Evolutionary conservation across 164 flowering plant genomes (phyloP).

Genomic region (Stephania japonica): DNA sequence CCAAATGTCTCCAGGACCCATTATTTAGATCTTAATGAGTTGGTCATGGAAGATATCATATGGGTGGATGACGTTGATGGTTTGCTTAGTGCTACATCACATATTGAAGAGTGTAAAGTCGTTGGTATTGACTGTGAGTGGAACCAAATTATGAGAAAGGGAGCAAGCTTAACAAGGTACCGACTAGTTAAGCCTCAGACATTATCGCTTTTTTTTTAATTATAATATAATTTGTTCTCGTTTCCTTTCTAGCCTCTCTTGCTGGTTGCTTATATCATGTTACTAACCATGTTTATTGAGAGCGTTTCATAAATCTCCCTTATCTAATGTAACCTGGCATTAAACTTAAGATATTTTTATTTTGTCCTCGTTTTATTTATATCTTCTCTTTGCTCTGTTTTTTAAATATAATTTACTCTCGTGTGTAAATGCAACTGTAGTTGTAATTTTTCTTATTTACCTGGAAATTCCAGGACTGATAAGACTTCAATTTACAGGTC

Average conservation of each 20-base stretch:
- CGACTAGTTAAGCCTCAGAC: background rate
- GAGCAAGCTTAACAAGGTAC: slow-evolving; percentile 73
- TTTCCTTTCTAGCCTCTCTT: background rate
- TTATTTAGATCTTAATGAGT: slow-evolving; percentile 51
- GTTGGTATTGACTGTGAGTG: slow-evolving; percentile 95
- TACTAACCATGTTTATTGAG: background rate
- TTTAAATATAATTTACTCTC: too few species aligned
- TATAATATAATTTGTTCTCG: background rate
- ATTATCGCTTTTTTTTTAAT: background rate
- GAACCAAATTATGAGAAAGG: slow-evolving; percentile 91
- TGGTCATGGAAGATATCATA: slow-evolving; percentile 48
- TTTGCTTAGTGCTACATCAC: slow-evolving; percentile 50
- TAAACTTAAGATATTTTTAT: too few species aligned
- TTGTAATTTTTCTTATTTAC: too few species aligned
- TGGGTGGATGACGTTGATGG: slow-evolving; percentile 77
- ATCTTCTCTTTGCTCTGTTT: too few species aligned
- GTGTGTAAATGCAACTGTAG: background rate
- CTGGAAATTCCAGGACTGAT: background rate
- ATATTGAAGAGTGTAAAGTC: slow-evolving; percentile 67
- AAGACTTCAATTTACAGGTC: slow-evolving; percentile 48
- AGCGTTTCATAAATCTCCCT: background rate
- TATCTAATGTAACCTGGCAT: background rate
- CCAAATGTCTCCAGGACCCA: slow-evolving; percentile 26
- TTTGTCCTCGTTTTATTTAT: background rate
- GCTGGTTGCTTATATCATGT: background rate